Evolutionary conservation across 2,329 filamentous ascomycete genomes (phyloP).

Genomic region (Chaetomiaceae sp.): DNA sequence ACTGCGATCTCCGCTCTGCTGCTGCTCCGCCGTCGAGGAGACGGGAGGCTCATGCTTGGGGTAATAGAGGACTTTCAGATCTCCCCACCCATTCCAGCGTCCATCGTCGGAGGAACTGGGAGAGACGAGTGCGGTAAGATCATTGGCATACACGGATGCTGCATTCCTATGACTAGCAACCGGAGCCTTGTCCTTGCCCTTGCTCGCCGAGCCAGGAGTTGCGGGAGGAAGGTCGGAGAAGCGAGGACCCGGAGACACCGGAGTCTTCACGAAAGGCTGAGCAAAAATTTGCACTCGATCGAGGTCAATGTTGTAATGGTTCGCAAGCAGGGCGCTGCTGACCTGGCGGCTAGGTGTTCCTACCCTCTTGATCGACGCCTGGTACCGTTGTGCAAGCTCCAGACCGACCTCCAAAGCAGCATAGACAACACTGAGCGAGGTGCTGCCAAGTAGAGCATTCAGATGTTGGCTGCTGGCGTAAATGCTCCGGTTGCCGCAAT

Average conservation of each 20-base stretch:
- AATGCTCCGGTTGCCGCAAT: conserved; percentile 93
- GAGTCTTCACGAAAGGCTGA: conserved; percentile 71
- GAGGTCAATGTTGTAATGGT: conserved; percentile 74
- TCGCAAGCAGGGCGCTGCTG: conserved; percentile 67
- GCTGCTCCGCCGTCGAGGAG: conserved; percentile 18
- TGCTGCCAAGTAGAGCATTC: conserved; percentile 83
- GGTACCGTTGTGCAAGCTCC: conserved; percentile 85
- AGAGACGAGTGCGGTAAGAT: conserved; percentile 70
- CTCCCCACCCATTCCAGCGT: conserved; percentile 72
- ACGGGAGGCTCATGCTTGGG: conserved; percentile 35
- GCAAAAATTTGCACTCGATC: conserved; percentile 82
- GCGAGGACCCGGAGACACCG: conserved; percentile 41
- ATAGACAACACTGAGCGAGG: conserved; percentile 71
- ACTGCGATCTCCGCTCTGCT: conserved; percentile 16
- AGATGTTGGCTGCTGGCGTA: conserved; percentile 90
- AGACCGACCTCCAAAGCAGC: conserved; percentile 73
- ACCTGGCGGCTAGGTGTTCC: conserved; percentile 59
- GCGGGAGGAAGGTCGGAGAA: conserved; percentile 43
- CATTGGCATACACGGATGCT: conserved; percentile 67
- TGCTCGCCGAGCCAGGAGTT: conserved; percentile 52
- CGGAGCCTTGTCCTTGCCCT: conserved; percentile 67
- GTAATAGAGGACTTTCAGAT: conserved; percentile 77
- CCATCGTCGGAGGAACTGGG: conserved; percentile 40
- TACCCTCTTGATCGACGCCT: conserved; percentile 76
- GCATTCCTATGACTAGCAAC: conserved; percentile 39